Evolutionary conservation across 23 red algal genomes (phyloP).

Genomic region (Gracilaria caudata): DNA sequence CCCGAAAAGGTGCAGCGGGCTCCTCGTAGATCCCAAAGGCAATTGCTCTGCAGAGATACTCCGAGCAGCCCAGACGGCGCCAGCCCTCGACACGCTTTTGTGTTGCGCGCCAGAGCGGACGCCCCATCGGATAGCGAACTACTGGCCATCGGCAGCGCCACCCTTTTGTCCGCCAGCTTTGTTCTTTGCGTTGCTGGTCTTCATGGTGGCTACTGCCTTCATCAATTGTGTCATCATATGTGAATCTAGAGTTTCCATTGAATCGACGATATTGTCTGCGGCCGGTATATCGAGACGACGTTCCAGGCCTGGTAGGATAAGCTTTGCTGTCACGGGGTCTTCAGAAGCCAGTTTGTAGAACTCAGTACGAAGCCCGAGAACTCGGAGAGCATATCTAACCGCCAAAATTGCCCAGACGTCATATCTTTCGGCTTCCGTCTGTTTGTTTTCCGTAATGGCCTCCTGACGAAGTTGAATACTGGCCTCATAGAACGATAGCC

Average conservation of each 20-base stretch:
- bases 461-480: constrained; percentile 4
- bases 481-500: constrained; percentile 19
- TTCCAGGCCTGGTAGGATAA: constrained; percentile 7
- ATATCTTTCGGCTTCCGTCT: background rate
- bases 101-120: constrained; percentile 3
- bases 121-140: background rate
- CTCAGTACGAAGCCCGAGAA: constrained; percentile 2
- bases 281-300: background rate
- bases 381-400: constrained; percentile 24
- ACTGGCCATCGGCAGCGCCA: background rate
- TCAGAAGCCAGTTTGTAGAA: constrained; percentile 18
- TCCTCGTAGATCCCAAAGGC: constrained; percentile 18
- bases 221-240: constrained; percentile 23
- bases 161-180: background rate
- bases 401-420: constrained; percentile 13
- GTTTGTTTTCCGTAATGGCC: background rate
- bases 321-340: background rate
- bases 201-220: constrained; percentile 9
- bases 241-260: constrained; percentile 21
- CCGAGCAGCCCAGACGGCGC: constrained; percentile 31
- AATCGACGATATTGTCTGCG: background rate
- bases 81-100: background rate
- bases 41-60: constrained; percentile 10
- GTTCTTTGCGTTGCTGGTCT: background rate
- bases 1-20: background rate